Percentiles rank a stretch among this genome's conserved stretches.
These are phyloP conservation scores for Silene coronaria DNA, from an alignment of 179 eudicot genomes.

Conservation along the genomic window DNA sequence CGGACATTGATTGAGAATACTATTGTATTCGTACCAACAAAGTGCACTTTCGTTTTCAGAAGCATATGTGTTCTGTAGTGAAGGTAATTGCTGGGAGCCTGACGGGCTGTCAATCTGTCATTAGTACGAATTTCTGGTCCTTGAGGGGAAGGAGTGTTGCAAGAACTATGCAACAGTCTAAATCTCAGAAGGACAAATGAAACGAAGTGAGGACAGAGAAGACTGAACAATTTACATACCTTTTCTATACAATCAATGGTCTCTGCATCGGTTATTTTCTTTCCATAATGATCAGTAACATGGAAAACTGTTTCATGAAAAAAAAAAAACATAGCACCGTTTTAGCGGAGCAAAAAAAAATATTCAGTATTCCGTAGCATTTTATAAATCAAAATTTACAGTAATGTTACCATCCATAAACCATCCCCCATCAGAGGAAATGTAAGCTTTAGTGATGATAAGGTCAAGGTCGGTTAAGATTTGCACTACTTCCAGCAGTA, in stretches of 20 bases:
- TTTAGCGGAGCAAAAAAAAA: not conserved
- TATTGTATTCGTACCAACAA: no score
- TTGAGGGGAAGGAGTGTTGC: no score
- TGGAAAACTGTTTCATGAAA: constrained; percentile 51
- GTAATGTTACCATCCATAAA: constrained; percentile 71
- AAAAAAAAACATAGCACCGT: not conserved
- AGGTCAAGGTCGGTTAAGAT: constrained; percentile 75
- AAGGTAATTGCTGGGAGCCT: no score
- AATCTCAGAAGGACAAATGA: not conserved
- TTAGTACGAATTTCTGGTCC: no score
- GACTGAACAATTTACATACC: constrained; percentile 30
- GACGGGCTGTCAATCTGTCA: no score
- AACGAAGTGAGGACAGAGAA: not conserved
- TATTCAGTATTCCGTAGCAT: not conserved
- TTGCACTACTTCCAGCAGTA: constrained; percentile 80
- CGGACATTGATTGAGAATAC: no score
- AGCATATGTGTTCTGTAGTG: no score
- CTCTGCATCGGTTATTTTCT: constrained; percentile 47
- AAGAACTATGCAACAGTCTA: not conserved
- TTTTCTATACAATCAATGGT: constrained; percentile 54
- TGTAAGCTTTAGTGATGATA: constrained; percentile 70
- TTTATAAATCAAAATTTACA: not conserved
- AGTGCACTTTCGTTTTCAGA: no score
- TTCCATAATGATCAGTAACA: constrained; percentile 61
- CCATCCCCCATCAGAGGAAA: constrained; percentile 95